Percentiles rank a stretch among this genome's conserved stretches.
Conservation (phyloP, 1,139 yeast species). For the Candida tropicalis region DNA sequence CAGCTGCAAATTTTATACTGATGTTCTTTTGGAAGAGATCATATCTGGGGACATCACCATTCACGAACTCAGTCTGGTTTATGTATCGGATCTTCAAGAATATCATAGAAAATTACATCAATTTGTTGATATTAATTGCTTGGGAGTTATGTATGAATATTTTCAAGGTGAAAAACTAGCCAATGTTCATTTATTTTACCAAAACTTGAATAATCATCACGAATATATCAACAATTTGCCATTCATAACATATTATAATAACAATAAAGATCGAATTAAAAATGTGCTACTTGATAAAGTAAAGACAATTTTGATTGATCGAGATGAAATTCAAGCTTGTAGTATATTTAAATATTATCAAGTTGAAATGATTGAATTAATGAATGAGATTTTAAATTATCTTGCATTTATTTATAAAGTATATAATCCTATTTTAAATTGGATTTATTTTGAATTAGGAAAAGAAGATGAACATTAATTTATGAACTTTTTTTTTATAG, state of each 20-base stretch:
- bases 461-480: conserved; percentile 5
- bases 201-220: background rate
- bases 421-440: conserved; percentile 32
- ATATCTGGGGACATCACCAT: conserved; percentile 2
- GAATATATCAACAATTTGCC: background rate
- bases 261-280: conserved; percentile 8
- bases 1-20: conserved; percentile 10
- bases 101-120: conserved; percentile 6
- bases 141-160: conserved; percentile 11
- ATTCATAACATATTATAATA: conserved; percentile 10
- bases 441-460: conserved; percentile 35
- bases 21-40: conserved; percentile 8
- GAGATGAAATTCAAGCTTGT: conserved; percentile 5
- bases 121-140: conserved; percentile 13
- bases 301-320: background rate
- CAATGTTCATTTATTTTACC: background rate
- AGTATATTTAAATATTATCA: conserved; percentile 18
- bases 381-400: conserved; percentile 14
- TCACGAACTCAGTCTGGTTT: conserved; percentile 18
- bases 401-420: conserved; percentile 22
- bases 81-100: conserved; percentile 6
- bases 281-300: conserved; percentile 11
- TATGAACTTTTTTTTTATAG: background rate
- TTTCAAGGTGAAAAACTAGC: conserved; percentile 1
- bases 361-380: conserved; percentile 12